A percentile compares a stretch with the other conserved stretches of the same genome.
Evolutionary conservation across 768 basidiomycete genomes (phyloP).

Genomic region (Cyclocybe cylindracea): DNA sequence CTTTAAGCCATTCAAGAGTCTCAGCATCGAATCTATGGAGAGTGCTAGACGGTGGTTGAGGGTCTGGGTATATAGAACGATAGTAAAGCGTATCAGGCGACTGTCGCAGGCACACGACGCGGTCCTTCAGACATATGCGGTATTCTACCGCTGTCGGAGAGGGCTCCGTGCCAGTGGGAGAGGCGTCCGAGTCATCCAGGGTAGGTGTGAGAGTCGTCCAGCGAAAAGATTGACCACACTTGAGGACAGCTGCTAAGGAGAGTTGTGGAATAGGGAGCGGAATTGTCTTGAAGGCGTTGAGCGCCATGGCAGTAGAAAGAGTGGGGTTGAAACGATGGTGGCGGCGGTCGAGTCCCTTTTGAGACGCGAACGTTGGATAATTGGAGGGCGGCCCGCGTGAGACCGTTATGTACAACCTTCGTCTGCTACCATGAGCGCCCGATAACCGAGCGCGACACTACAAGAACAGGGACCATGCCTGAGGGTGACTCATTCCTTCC

Average conservation of each 20-base stretch:
- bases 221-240: slow-evolving; percentile 85
- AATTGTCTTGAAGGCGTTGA: slow-evolving; percentile 43
- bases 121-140: slow-evolving; percentile 76
- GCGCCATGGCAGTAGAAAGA: slow-evolving; percentile 16
- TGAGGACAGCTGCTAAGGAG: slow-evolving; percentile 74
- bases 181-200: neutral
- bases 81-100: slow-evolving; percentile 68
- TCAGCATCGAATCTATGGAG: slow-evolving; percentile 50
- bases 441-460: neutral
- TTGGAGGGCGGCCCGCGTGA: too few relatives aligned
- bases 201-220: slow-evolving; percentile 61
- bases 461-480: slow-evolving; percentile 21
- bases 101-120: slow-evolving; percentile 84
- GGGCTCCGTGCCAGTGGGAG: slow-evolving; percentile 8
- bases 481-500: slow-evolving; percentile 74
- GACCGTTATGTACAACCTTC: neutral
- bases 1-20: slow-evolving; percentile 72
- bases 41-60: slow-evolving; percentile 34
- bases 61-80: slow-evolving; percentile 63
- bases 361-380: too few relatives aligned
- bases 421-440: neutral
- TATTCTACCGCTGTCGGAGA: slow-evolving; percentile 58
- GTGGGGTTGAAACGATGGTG: slow-evolving; percentile 7
- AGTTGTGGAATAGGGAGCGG: slow-evolving; percentile 67
- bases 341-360: neutral